These are phyloP conservation scores for Trametes polyzona DNA, from an alignment of 1,284 basidiomycete genomes.

Conservation along the genomic window DNA sequence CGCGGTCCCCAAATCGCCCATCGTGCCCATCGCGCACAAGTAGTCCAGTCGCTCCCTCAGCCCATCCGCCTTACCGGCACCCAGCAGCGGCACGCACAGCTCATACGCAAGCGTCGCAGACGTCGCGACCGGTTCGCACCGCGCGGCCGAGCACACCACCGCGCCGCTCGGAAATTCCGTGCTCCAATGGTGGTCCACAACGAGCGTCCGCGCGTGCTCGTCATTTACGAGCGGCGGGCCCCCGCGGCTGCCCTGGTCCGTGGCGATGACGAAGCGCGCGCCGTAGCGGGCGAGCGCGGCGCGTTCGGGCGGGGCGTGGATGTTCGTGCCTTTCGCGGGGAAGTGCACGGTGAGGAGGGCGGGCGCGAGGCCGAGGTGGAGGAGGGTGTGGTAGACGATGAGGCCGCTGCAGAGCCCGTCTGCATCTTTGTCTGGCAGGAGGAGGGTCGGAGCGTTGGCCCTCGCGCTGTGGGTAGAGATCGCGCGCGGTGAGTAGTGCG, in stretches of 20 bases:
- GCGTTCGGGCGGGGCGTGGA: slow-evolving; percentile 32
- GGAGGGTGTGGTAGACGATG: slow-evolving; percentile 36
- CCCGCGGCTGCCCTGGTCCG: slow-evolving; percentile 38
- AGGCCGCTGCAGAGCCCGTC: slow-evolving; percentile 38
- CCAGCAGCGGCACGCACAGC: slow-evolving; percentile 31
- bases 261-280: slow-evolving; percentile 31
- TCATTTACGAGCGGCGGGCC: slow-evolving; percentile 29
- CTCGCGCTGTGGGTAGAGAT: slow-evolving; percentile 14
- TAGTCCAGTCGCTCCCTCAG: slow-evolving; percentile 26
- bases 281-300: slow-evolving; percentile 25
- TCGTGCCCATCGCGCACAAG: slow-evolving; percentile 37
- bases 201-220: slow-evolving; percentile 27
- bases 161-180: slow-evolving; percentile 34
- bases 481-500: neutral
- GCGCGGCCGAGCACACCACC: slow-evolving; percentile 33
- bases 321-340: slow-evolving; percentile 35
- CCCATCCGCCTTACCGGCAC: neutral
- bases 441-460: slow-evolving; percentile 24
- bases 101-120: slow-evolving; percentile 36
- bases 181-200: slow-evolving; percentile 39
- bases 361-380: slow-evolving; percentile 31
- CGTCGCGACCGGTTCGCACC: slow-evolving; percentile 34
- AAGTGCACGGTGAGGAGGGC: slow-evolving; percentile 33
- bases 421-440: slow-evolving; percentile 41
- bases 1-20: slow-evolving; percentile 37